These are phyloP conservation scores for Cichorium intybus DNA, from an alignment of 140 eudicot species.

Conservation along the genomic window DNA sequence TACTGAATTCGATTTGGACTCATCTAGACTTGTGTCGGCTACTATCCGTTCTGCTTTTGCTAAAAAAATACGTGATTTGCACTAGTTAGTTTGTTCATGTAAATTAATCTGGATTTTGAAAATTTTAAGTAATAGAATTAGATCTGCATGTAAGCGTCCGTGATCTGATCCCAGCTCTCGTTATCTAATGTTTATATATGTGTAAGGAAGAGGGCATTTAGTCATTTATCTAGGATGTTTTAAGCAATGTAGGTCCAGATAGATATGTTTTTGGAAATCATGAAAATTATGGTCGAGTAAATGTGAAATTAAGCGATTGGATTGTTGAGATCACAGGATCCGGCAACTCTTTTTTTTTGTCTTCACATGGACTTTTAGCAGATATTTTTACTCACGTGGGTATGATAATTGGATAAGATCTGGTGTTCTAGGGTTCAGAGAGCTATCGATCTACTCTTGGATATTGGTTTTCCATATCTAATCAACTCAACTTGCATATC, in stretches of 20 bases:
- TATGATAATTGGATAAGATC: slow-evolving; percentile 15
- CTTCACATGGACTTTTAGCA: not conserved
- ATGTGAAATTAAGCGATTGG: not conserved
- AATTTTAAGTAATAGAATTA: not conserved
- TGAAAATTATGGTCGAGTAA: not conserved
- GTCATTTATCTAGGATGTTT: not conserved
- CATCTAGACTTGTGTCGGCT: slow-evolving; percentile 1
- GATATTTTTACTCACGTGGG: not conserved
- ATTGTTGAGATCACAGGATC: slow-evolving; percentile 1
- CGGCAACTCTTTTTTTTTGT: not conserved
- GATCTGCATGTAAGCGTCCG: slow-evolving; percentile 5
- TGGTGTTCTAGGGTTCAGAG: slow-evolving; percentile 16
- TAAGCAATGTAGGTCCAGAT: slow-evolving; percentile 16
- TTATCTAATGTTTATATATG: not conserved
- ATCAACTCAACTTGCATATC: not conserved
- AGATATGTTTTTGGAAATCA: not conserved
- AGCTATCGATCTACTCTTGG: slow-evolving; percentile 19
- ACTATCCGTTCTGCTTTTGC: slow-evolving; percentile 1
- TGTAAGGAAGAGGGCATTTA: not conserved
- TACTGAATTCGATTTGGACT: slow-evolving; percentile 7
- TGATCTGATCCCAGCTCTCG: slow-evolving; percentile 10
- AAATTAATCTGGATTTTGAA: not conserved
- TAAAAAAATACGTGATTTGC: slow-evolving; percentile 1
- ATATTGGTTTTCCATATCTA: not conserved
- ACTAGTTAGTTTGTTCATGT: not conserved